Evolutionary conservation across 208 protist genomes (phyloP).

Genomic region (Vickermania spadyakhi): DNA sequence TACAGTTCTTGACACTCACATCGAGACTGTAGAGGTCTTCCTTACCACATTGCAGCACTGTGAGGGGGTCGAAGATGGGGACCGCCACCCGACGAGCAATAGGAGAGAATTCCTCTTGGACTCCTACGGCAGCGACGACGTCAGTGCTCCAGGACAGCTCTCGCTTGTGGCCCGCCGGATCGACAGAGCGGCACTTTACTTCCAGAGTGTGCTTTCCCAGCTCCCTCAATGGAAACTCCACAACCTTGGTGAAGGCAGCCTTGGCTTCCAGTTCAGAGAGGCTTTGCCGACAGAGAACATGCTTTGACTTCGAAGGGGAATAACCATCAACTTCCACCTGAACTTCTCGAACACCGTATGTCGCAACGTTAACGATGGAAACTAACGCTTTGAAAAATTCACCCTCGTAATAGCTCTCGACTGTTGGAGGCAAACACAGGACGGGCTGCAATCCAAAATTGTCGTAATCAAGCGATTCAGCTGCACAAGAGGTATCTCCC

Average conservation of each 20-base stretch:
- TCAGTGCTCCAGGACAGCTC: neutral
- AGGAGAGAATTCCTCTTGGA: neutral
- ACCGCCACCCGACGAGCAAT: neutral
- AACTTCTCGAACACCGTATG: constrained; percentile 29
- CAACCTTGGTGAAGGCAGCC: constrained; percentile 13
- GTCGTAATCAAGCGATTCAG: constrained; percentile 8
- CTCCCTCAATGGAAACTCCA: neutral
- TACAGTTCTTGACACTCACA: neutral
- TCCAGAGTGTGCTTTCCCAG: neutral
- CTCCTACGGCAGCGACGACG: neutral
- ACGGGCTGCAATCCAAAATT: constrained; percentile 26
- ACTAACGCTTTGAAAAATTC: constrained; percentile 59
- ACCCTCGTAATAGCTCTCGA: constrained; percentile 37
- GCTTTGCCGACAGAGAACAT: constrained; percentile 17
- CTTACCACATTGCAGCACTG: neutral
- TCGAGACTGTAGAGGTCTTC: neutral
- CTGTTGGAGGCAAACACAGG: constrained; percentile 33
- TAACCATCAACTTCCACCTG: constrained; percentile 22
- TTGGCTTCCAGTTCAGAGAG: constrained; percentile 16
- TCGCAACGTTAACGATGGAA: constrained; percentile 53
- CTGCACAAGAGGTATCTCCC: too few relatives aligned
- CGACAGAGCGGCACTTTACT: neutral
- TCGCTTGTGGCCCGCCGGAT: neutral
- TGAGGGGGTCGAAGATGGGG: neutral
- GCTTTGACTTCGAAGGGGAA: constrained; percentile 11